Conservation (phyloP, 129 eudicot species). For the Flaveria sonorensis region DNA sequence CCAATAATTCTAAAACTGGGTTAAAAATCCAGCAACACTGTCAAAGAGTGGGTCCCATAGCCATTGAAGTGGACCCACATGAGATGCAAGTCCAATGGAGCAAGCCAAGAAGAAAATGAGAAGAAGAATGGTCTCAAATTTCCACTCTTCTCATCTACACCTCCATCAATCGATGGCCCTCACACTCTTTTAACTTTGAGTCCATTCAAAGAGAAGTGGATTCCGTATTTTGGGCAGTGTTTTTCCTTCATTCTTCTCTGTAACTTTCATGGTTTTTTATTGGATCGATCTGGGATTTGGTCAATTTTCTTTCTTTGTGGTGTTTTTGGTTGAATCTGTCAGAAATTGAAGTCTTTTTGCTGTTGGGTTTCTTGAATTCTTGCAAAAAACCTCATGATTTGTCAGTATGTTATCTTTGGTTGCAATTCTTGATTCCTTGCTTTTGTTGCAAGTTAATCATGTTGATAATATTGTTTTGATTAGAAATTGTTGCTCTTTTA, state of each 20-base stretch:
- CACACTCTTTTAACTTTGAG: constrained; percentile 55
- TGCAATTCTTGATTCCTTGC: constrained; percentile 26
- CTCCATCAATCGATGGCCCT: constrained; percentile 48
- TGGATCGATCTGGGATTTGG: constrained; percentile 45
- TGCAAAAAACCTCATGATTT: constrained; percentile 5
- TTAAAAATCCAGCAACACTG: constrained; percentile 34
- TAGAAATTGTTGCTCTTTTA: constrained; percentile 3
- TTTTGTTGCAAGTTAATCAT: constrained; percentile 25
- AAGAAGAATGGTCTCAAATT: constrained; percentile 25
- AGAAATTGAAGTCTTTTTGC: constrained; percentile 19
- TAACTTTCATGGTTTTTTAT: constrained; percentile 29
- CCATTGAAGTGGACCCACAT: constrained; percentile 47
- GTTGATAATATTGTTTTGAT: constrained; percentile 31
- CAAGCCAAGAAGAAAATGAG: constrained; percentile 48
- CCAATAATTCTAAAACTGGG: constrained; percentile 22
- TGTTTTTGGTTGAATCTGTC: constrained; percentile 26
- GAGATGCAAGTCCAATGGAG: constrained; percentile 53
- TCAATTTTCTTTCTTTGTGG: constrained; percentile 23
- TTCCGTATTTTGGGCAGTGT: constrained; percentile 36
- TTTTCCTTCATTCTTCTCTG: constrained; percentile 17
- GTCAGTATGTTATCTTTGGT: constrained; percentile 1
- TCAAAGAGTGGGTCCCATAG: constrained; percentile 32
- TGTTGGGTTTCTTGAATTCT: constrained; percentile 31
- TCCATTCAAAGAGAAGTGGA: constrained; percentile 65
- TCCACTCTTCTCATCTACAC: constrained; percentile 41